These are phyloP conservation scores for Babesia sp. DNA, from an alignment of 169 alveolate species.

Conservation along the genomic window DNA sequence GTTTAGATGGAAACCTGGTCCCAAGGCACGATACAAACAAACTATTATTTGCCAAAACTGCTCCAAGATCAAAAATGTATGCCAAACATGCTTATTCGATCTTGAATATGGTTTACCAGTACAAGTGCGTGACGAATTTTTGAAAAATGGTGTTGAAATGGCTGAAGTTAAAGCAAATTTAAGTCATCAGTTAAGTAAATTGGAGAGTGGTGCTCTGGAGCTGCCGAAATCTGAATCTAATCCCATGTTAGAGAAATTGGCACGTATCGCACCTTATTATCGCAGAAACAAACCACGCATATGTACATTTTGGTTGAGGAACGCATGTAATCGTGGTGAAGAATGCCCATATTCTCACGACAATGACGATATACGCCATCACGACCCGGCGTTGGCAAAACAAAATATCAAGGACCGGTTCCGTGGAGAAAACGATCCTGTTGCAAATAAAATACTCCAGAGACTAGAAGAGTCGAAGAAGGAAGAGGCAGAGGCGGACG, in stretches of 20 bases:
- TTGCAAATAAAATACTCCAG: conserved; percentile 67
- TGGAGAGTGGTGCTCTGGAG: conserved; percentile 62
- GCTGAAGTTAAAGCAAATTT: conserved; percentile 78
- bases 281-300: conserved; percentile 90
- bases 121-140: conserved; percentile 78
- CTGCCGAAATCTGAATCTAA: conserved; percentile 29
- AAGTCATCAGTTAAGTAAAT: conserved; percentile 69
- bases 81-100: conserved; percentile 97
- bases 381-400: conserved; percentile 69
- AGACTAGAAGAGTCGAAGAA: conserved; percentile 12
- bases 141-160: conserved; percentile 61
- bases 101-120: conserved; percentile 96
- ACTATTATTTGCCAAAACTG: conserved; percentile 97
- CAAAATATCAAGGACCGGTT: conserved; percentile 73
- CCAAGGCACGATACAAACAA: conserved; percentile 90
- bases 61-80: conserved; percentile 96
- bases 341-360: conserved; percentile 89
- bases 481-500: neutral
- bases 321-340: conserved; percentile 93
- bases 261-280: conserved; percentile 85
- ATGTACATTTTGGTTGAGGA: conserved; percentile 92
- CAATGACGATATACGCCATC: conserved; percentile 52
- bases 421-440: conserved; percentile 75
- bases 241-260: conserved; percentile 71
- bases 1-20: conserved; percentile 98